A percentile compares a stretch with the other conserved stretches of the same genome.
Conservation (phyloP, 2,329 filamentous ascomycete species). For the Ascochyta koolunga region DNA sequence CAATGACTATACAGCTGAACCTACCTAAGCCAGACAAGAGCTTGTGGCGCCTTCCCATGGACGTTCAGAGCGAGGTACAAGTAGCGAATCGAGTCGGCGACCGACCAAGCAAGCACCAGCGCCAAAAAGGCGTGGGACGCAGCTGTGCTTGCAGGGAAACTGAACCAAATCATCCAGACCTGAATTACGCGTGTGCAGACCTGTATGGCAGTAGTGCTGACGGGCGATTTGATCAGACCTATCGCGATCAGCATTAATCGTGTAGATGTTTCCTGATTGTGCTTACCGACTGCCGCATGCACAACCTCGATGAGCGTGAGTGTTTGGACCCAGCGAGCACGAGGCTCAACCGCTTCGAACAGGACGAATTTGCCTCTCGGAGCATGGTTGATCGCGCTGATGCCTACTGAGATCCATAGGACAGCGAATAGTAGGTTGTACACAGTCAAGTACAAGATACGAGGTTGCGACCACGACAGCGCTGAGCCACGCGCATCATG, state of each 20-base stretch:
- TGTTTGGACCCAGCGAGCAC: constrained; percentile 29
- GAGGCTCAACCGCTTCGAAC: constrained; percentile 21
- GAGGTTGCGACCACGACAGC: neutral
- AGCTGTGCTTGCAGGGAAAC: constrained; percentile 26
- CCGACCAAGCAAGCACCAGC: constrained; percentile 30
- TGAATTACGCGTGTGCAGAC: constrained; percentile 35
- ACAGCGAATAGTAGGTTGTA: constrained; percentile 30
- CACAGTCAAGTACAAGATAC: constrained; percentile 26
- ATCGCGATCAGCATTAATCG: neutral
- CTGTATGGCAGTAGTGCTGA: constrained; percentile 31
- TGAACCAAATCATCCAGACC: constrained; percentile 37
- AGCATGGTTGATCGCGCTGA: constrained; percentile 3
- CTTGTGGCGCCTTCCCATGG: constrained; percentile 20
- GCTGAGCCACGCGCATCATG: neutral
- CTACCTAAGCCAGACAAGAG: constrained; percentile 29
- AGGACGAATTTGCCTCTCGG: constrained; percentile 1
- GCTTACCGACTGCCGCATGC: constrained; percentile 27
- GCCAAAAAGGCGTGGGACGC: constrained; percentile 24
- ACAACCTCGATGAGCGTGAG: constrained; percentile 28
- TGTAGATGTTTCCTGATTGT: neutral
- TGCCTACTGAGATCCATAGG: constrained; percentile 25
- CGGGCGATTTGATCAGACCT: constrained; percentile 33
- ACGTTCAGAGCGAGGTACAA: constrained; percentile 30
- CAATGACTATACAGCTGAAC: neutral
- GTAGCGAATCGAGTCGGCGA: constrained; percentile 31